A percentile compares a stretch with the other conserved stretches of the same genome.
phyloP scores from a whole-genome alignment of 192 early-diverging fungal species.

The Rhizophagus clarus region DNA sequence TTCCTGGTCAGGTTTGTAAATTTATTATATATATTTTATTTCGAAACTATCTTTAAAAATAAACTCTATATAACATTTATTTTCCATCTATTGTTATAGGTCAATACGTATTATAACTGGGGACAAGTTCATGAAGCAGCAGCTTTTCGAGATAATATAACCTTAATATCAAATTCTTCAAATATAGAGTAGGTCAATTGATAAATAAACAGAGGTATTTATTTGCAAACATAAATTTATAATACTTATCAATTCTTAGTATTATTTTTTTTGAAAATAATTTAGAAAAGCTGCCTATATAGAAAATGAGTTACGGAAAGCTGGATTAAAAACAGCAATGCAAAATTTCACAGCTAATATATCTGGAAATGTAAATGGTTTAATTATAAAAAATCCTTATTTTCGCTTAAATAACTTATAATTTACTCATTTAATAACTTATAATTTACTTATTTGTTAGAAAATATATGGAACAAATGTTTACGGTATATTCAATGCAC shows the following conservation, averaged over 20 bases:
- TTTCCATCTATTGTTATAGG: slow-evolving; percentile 37
- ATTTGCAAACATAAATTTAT: neutral
- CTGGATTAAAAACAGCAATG: slow-evolving; percentile 55
- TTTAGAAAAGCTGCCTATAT: slow-evolving; percentile 54
- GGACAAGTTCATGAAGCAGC: slow-evolving; percentile 47
- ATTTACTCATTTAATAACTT: neutral
- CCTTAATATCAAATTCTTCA: slow-evolving; percentile 34
- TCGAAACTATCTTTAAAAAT: neutral
- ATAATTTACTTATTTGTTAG: neutral
- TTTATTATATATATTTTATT: neutral
- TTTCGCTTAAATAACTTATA: neutral
- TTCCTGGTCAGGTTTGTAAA: slow-evolving; percentile 63
- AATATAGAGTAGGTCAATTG: slow-evolving; percentile 33
- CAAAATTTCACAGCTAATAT: slow-evolving; percentile 51
- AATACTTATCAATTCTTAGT: neutral
- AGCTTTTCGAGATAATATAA: slow-evolving; percentile 44
- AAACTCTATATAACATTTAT: neutral
- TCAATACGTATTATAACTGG: slow-evolving; percentile 54
- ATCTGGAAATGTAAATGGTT: slow-evolving; percentile 32
- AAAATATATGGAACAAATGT: slow-evolving; percentile 64
- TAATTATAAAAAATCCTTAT: neutral
- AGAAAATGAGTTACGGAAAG: slow-evolving; percentile 45
- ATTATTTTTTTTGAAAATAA: neutral
- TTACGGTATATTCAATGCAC: slow-evolving; percentile 80
- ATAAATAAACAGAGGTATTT: slow-evolving; percentile 34